These are phyloP conservation scores for Ormosia emarginata DNA, from an alignment of 306 rosid genomes.

Conservation along the genomic window DNA sequence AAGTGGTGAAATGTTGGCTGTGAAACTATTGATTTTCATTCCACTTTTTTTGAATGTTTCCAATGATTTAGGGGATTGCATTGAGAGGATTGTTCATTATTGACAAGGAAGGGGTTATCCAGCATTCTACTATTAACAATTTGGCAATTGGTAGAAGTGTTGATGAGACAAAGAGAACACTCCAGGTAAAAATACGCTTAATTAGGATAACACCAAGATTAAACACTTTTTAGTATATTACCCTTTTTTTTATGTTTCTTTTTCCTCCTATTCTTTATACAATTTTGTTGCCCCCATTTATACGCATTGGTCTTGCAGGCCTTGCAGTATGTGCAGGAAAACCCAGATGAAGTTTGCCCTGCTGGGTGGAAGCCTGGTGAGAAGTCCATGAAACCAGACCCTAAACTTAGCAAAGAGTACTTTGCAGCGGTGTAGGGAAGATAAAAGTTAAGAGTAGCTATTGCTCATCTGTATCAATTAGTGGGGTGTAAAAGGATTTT, in stretches of 20 bases:
- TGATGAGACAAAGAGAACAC: slow-evolving; percentile 97
- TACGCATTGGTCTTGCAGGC: slow-evolving; percentile 56
- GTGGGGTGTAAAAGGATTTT: slow-evolving; percentile 43
- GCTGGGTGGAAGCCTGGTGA: slow-evolving; percentile 99
- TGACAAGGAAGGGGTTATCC: slow-evolving; percentile 97
- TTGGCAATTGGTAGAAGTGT: slow-evolving; percentile 97
- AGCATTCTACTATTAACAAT: slow-evolving; percentile 96
- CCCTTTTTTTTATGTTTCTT: background rate
- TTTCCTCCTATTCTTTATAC: background rate
- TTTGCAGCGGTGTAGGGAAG: slow-evolving; percentile 65
- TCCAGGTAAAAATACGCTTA: slow-evolving; percentile 57
- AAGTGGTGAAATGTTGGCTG: background rate
- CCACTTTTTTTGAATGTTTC: slow-evolving; percentile 10
- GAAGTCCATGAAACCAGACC: slow-evolving; percentile 99
- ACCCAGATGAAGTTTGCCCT: slow-evolving; percentile 98
- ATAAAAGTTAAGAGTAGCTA: slow-evolving; percentile 1
- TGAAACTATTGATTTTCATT: slow-evolving; percentile 5
- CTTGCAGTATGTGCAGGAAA: slow-evolving; percentile 91
- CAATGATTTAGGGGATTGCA: slow-evolving; percentile 72
- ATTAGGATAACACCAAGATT: background rate
- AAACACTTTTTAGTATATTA: background rate
- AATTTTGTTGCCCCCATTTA: background rate
- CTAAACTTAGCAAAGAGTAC: slow-evolving; percentile 94
- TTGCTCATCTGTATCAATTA: slow-evolving; percentile 33
- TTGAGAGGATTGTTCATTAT: slow-evolving; percentile 93